Evolutionary conservation across 2,329 filamentous ascomycete species (phyloP).

Genomic region (Aspergillus aculeatinus): DNA sequence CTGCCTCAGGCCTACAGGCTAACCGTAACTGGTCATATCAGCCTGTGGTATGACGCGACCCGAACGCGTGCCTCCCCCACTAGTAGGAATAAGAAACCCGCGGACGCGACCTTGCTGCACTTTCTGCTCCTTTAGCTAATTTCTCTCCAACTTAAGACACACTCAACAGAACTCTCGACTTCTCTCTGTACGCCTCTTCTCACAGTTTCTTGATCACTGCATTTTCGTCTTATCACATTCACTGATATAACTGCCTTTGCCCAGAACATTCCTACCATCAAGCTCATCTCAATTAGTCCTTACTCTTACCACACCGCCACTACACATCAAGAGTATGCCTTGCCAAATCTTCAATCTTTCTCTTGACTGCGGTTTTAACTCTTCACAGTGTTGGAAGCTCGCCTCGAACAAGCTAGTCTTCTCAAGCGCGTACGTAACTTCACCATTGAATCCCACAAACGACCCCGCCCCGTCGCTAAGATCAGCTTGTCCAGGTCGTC

Average conservation of each 20-base stretch:
- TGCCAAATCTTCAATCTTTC: slow-evolving; percentile 4
- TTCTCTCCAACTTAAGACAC: slow-evolving; percentile 3
- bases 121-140: slow-evolving; percentile 10
- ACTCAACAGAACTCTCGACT: background rate
- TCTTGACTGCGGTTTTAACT: slow-evolving; percentile 12
- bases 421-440: slow-evolving; percentile 77
- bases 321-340: slow-evolving; percentile 32
- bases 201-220: background rate
- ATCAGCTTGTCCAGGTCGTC: slow-evolving; percentile 65
- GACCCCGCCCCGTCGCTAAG: slow-evolving; percentile 5
- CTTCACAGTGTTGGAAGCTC: slow-evolving; percentile 83
- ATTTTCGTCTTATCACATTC: background rate
- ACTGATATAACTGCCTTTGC: background rate
- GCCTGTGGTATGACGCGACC: slow-evolving; percentile 30
- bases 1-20: slow-evolving; percentile 20
- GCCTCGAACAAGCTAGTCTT: slow-evolving; percentile 87
- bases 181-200: background rate
- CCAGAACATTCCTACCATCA: background rate
- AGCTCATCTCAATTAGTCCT: slow-evolving; percentile 17
- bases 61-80: slow-evolving; percentile 29
- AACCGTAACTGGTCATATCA: slow-evolving; percentile 33
- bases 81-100: slow-evolving; percentile 15
- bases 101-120: slow-evolving; percentile 24
- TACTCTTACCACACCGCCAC: slow-evolving; percentile 15
- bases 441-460: background rate